These are phyloP conservation scores for Lichtheimia ornata DNA, from an alignment of 371 early-diverging fungal species.

Conservation along the genomic window DNA sequence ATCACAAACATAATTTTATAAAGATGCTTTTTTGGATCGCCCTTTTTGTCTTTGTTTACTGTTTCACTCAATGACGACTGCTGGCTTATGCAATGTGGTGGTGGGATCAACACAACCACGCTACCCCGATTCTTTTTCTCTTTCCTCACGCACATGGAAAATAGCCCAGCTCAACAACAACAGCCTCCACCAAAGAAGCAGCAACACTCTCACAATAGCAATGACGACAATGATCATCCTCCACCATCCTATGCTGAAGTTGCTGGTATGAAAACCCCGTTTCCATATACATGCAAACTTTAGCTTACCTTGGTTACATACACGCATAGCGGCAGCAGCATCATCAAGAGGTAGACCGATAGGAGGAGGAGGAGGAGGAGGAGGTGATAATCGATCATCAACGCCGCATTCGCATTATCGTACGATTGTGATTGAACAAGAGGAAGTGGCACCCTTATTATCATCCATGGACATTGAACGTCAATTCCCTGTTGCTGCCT, in stretches of 20 bases:
- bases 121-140: too few species aligned
- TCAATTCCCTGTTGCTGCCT: slow-evolving; percentile 1
- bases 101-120: too few species aligned
- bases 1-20: too few species aligned
- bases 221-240: slow-evolving; percentile 1
- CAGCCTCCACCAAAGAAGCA: too few species aligned
- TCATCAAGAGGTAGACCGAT: too few species aligned
- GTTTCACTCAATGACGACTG: not conserved
- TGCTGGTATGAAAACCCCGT: not conserved
- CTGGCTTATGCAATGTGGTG: too few species aligned
- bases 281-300: not conserved
- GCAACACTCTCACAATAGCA: too few species aligned
- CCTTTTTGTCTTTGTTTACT: not conserved
- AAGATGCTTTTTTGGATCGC: too few species aligned
- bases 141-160: too few species aligned
- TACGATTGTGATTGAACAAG: not conserved
- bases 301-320: not conserved
- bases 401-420: not conserved
- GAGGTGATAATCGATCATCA: too few species aligned
- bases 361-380: too few species aligned
- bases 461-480: not conserved
- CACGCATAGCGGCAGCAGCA: not conserved
- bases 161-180: too few species aligned
- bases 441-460: not conserved
- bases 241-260: not conserved